Evolutionary conservation across 345 rosid genomes (phyloP), one percentile per base, ranked within the genome.

Genomic region (Citrus inodora): DNA sequence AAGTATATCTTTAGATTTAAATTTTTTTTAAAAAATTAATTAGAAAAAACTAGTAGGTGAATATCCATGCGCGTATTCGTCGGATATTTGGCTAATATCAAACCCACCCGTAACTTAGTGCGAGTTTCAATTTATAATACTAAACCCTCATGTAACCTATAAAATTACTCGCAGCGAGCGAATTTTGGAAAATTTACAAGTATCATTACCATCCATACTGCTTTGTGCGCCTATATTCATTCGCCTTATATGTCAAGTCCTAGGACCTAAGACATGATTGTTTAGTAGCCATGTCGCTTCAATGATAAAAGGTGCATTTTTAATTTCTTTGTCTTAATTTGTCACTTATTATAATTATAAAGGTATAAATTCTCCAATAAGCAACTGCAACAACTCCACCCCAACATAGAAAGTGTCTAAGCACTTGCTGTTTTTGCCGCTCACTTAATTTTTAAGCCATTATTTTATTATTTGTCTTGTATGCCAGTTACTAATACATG

Each of bases 221-320:
- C 58, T 63, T 59, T 70, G 58, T 51, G 79, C 56, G 82, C 71
- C 70, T 70, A 80, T 77, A 77, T 85, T 77, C 84, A 75, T 75
- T 68, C 80, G 78, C 71, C 75, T 63, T 62, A 76, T 56, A 35
- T 68, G 78, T 66, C 73, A 33, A 76, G 66, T 80, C n/a, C 51
- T 32, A 58, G 70, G 51, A 3, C 17, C 51, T 46, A 13, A 46
- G 86, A 84, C 78, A 80, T 84, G 67, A 46, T 80, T 78, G 76
- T 83, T 86, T 78, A 82, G 73, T 13, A 71, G 3, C 40, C 40
- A 71, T 71, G 37, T 76, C 82, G 79, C 56, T 30, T 63, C 59
- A 71, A 72, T 24, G 24, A 19, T 17, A 24, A 69, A 74, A 79
- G 67, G 55, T 58, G 72, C 78, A 13, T 46, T 46, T 46, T 10